Conservation (phyloP, 2,329 filamentous ascomycete genomes). For the Penicillium polonicum region DNA sequence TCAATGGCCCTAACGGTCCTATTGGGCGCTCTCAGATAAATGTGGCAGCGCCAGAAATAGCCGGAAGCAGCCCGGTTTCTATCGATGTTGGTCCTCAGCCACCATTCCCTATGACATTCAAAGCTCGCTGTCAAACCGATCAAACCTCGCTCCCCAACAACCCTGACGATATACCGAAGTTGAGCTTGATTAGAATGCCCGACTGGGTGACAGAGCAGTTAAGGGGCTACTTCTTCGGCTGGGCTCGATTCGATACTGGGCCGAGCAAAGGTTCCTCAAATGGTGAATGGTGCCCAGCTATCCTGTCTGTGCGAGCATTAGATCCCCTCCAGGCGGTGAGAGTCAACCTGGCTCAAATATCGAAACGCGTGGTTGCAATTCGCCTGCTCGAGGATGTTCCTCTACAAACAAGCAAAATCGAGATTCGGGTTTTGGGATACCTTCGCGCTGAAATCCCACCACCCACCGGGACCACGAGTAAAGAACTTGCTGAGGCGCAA, state of each 20-base stretch:
- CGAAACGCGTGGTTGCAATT: constrained; percentile 48
- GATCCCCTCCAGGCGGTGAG: constrained; percentile 51
- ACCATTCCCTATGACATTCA: constrained; percentile 34
- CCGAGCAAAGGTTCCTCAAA: constrained; percentile 35
- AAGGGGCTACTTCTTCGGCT: constrained; percentile 64
- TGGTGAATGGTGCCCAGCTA: constrained; percentile 57
- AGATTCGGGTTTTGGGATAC: constrained; percentile 61
- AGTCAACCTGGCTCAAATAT: constrained; percentile 50
- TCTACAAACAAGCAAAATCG: constrained; percentile 42
- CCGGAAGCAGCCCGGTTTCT: constrained; percentile 2
- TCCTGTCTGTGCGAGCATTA: constrained; percentile 52
- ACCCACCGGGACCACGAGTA: constrained; percentile 13
- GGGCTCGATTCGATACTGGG: constrained; percentile 49
- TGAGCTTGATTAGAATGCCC: constrained; percentile 54
- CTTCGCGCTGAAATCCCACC: constrained; percentile 45
- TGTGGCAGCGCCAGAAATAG: constrained; percentile 19
- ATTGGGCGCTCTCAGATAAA: constrained; percentile 30
- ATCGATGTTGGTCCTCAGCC: constrained; percentile 34
- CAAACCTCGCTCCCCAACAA: constrained; percentile 35
- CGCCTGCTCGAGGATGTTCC: constrained; percentile 31
- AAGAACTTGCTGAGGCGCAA: constrained; percentile 37
- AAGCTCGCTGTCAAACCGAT: constrained; percentile 16
- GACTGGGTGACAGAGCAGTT: constrained; percentile 56
- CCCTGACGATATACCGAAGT: constrained; percentile 55
- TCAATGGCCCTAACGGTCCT: constrained; percentile 41